Percentiles rank a stretch among this genome's conserved stretches.
phyloP scores from a whole-genome alignment of 1,139 yeast species.

The Williopsis jadinii region DNA sequence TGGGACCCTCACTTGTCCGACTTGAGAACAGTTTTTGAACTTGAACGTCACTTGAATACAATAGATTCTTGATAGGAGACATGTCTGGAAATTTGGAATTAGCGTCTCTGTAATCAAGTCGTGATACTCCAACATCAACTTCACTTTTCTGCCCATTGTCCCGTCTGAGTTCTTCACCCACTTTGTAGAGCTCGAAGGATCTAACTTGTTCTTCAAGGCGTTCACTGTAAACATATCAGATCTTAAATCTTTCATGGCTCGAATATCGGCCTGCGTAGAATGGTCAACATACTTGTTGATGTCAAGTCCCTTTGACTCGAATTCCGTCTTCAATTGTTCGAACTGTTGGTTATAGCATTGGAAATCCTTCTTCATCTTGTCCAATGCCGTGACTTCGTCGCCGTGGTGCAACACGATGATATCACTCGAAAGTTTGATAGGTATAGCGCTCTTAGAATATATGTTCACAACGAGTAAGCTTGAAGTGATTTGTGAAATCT shows the following conservation, averaged over 20 bases:
- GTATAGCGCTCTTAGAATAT: slow-evolving; percentile 19
- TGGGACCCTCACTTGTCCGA: slow-evolving; percentile 27
- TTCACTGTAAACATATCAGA: slow-evolving; percentile 8
- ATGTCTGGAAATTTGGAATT: slow-evolving; percentile 52
- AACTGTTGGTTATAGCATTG: slow-evolving; percentile 4
- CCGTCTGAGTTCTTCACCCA: slow-evolving; percentile 5
- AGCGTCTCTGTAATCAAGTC: slow-evolving; percentile 32
- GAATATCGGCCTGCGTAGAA: slow-evolving; percentile 13
- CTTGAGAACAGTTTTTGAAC: slow-evolving; percentile 17
- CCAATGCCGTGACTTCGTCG: slow-evolving; percentile 2
- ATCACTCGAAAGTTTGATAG: slow-evolving; percentile 21
- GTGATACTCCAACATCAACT: slow-evolving; percentile 24
- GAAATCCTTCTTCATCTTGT: slow-evolving; percentile 11
- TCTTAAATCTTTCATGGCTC: slow-evolving; percentile 16
- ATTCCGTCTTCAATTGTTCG: slow-evolving; percentile 4
- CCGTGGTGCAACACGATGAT: slow-evolving; percentile 10
- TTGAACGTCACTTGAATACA: slow-evolving; percentile 29
- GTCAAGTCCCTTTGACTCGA: slow-evolving; percentile 5
- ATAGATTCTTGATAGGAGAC: slow-evolving; percentile 46
- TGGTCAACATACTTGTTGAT: slow-evolving; percentile 8
- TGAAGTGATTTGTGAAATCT: slow-evolving; percentile 10
- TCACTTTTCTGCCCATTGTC: slow-evolving; percentile 3
- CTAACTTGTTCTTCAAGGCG: slow-evolving; percentile 8
- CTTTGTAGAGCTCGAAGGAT: background rate
- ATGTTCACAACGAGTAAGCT: slow-evolving; percentile 18